phyloP scores from a whole-genome alignment of 1,284 basidiomycete species.

The Cutaneotrichosporon sp. region DNA sequence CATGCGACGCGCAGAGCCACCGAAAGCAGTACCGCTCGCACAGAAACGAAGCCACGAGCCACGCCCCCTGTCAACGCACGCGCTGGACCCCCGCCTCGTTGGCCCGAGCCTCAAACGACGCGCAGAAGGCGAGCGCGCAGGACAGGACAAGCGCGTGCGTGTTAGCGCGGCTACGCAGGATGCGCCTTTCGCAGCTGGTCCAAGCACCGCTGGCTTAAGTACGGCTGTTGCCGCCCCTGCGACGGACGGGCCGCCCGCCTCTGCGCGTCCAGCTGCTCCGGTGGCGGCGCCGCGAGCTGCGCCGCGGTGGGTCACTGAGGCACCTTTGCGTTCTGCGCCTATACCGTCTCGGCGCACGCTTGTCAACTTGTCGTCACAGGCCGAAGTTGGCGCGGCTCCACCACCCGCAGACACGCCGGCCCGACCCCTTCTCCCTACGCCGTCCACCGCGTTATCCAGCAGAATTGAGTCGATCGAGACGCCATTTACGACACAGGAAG shows the following conservation, averaged over 20 bases:
- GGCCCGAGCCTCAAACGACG: background rate
- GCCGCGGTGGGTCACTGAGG: background rate
- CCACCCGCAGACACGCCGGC: background rate
- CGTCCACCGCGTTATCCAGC: background rate
- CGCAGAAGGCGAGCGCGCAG: too few species aligned
- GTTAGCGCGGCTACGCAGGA: background rate
- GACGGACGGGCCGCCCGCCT: background rate
- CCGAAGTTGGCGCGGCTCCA: background rate
- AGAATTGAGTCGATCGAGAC: constrained; percentile 1
- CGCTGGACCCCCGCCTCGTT: background rate
- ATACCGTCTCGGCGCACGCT: background rate
- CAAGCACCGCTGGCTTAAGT: too few species aligned
- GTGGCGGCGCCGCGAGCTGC: background rate
- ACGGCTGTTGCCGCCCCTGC: background rate
- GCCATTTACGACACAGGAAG: background rate
- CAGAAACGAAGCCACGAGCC: background rate
- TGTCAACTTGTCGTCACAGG: background rate
- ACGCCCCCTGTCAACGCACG: background rate
- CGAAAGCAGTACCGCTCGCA: background rate
- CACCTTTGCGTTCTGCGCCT: background rate
- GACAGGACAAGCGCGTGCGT: background rate
- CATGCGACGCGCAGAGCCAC: background rate
- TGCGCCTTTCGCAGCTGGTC: background rate
- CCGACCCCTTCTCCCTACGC: background rate
- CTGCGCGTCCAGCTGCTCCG: background rate